phyloP scores from a whole-genome alignment of 495 filamentous ascomycete genomes.

The Hypomontagnella monticulosa region DNA sequence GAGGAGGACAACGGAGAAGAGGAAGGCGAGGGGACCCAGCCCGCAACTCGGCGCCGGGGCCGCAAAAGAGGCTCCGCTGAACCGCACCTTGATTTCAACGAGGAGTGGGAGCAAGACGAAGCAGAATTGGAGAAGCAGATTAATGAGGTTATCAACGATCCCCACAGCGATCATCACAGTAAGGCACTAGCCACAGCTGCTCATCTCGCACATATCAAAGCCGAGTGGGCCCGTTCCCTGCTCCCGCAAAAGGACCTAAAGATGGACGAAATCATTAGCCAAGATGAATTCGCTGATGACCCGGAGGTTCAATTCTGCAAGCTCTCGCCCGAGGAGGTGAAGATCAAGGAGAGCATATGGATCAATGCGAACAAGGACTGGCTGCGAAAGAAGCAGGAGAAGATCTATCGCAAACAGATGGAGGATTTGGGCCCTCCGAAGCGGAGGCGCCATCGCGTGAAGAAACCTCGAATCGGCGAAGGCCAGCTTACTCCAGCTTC shows the following conservation, averaged over 20 bases:
- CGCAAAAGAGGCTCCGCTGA: conserved; percentile 34
- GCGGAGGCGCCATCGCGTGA: conserved; percentile 58
- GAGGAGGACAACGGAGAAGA: conserved; percentile 17
- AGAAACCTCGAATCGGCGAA: conserved; percentile 66
- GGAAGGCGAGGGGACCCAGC: conserved; percentile 29
- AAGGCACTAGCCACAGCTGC: conserved; percentile 54
- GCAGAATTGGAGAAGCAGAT: conserved; percentile 60
- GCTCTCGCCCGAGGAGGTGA: conserved; percentile 73
- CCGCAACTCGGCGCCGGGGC: conserved; percentile 31
- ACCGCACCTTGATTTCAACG: conserved; percentile 48
- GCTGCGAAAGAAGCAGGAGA: conserved; percentile 81
- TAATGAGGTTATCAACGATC: conserved; percentile 57
- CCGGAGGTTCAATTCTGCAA: conserved; percentile 83
- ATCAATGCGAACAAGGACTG: conserved; percentile 92
- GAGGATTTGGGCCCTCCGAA: conserved; percentile 63
- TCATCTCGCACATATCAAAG: conserved; percentile 49
- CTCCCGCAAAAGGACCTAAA: conserved; percentile 38
- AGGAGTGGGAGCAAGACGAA: conserved; percentile 61
- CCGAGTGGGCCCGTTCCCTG: conserved; percentile 44
- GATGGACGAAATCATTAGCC: conserved; percentile 68
- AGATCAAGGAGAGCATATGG: conserved; percentile 89
- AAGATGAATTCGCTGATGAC: conserved; percentile 84
- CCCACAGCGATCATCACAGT: conserved; percentile 57
- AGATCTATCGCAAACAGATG: conserved; percentile 72
- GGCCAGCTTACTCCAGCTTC: conserved; percentile 63